phyloP scores from a whole-genome alignment of 2,329 filamentous ascomycete species.

The Ramichloridium luteum region DNA sequence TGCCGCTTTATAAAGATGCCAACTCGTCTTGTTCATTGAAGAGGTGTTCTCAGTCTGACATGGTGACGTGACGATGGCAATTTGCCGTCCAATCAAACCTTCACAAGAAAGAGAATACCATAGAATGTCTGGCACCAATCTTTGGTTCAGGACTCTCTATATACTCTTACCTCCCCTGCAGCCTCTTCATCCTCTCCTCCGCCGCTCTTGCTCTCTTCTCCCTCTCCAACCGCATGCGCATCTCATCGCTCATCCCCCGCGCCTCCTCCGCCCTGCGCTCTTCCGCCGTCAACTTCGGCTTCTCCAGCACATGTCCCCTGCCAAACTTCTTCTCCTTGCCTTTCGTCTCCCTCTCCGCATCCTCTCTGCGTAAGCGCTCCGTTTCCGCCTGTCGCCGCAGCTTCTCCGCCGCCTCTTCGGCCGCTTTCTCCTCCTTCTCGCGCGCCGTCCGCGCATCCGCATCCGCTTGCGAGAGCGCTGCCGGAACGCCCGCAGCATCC shows the following conservation, averaged over 20 bases:
- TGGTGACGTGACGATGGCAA: conserved; percentile 2
- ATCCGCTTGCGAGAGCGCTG: conserved; percentile 57
- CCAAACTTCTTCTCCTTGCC: conserved; percentile 40
- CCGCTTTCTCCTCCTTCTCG: conserved; percentile 57
- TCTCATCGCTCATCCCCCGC: conserved; percentile 76
- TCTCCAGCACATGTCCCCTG: conserved; percentile 37
- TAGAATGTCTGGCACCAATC: no score
- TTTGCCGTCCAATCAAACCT: conserved; percentile 1
- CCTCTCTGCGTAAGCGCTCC: conserved; percentile 57
- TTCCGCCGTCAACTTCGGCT: conserved; percentile 58
- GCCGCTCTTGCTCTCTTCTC: conserved; percentile 84
- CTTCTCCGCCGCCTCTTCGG: conserved; percentile 47
- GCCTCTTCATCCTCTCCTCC: conserved; percentile 67
- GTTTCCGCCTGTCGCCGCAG: conserved; percentile 62
- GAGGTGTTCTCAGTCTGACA: background rate
- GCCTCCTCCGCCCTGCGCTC: conserved; percentile 75
- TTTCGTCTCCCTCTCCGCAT: conserved; percentile 42
- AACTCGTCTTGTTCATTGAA: conserved; percentile 1
- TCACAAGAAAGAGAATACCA: no score
- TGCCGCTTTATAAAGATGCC: background rate
- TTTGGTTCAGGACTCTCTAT: no score
- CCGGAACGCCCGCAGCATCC: conserved; percentile 61
- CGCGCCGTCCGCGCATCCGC: conserved; percentile 55
- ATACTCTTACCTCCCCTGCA: conserved; percentile 38
- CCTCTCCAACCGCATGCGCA: conserved; percentile 69